Evolutionary conservation across 2,329 filamentous ascomycete species (phyloP), one percentile per base, ranked within the genome.

Genomic region (Chaetomiaceae sp.): DNA sequence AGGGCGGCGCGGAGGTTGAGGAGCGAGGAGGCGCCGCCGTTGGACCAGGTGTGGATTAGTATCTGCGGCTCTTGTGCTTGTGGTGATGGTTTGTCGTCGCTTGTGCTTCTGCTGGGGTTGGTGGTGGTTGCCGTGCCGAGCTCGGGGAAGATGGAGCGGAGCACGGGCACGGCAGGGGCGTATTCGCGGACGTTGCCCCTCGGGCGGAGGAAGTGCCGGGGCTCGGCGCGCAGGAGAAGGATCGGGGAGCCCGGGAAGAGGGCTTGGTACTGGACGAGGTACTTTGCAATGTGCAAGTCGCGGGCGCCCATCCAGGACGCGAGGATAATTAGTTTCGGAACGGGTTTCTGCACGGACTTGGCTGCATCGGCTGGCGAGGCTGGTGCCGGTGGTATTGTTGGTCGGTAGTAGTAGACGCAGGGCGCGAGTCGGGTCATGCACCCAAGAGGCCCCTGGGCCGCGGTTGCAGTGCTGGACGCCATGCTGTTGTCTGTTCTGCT

Each of bases 341-440:
- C 21, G 1, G 41, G 27, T 3, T 25, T 50, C 1, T 21, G 6
- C n/a, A n/a, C n/a, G 10, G 48, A 39, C 10, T 39, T 5, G 4
- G 39, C 25, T 4, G 48, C 16, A 12, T n/a, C 45, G n/a, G 16
- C 17, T 17, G 5, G 16, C 16, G 47, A 40, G 8, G 47, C 6
- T 17, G 44, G 33, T 16, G 40, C 4, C 1, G 55, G 23, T 10
- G 50, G 12, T 1, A 58, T 41, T 1, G 55, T 31, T 5, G 69
- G 68, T 2, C 64, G 62, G 54, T 68, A 68, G 56, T 71, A 62
- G 44, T 68, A 65, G 13, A 70, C 66, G 17, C 61, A 57, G 14
- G 67, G 60, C n/a, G 66, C 69, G 42, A 75, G 63, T n/a, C 56
- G 56, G 34, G 66, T 60, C 67, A 74, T 71, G 53, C 65, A 67